Base-by-base conservation (phyloP, 2,329 filamentous ascomycete species). In the Talaromyces sp. region DNA sequence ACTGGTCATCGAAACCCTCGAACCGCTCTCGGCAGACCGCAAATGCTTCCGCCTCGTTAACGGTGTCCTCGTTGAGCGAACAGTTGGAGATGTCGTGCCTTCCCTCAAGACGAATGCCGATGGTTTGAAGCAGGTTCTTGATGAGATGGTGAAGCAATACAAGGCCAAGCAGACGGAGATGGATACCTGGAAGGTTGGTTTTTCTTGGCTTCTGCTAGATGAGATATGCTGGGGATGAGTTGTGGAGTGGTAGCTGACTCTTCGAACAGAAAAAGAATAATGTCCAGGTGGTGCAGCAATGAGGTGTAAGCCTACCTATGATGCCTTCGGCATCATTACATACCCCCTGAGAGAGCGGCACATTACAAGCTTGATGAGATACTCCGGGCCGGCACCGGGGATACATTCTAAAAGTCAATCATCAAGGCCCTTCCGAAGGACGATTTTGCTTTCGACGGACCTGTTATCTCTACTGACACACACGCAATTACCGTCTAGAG, bases 11-110 rank as follows among this genome's bases (percentile, higher is more conserved):
- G 94, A 98, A 75, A 98, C 94, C 3, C 82, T 99, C 68, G 86
- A 90, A 66, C 93, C 93, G 54, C 86, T 98, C 27, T 85, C 91
- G 0, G 86, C 84, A 69, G 90, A 96, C 70, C 91, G 95, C 73
- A 99, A 97, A 82, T 98, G 94, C 81, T 99, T 98, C 81, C 93
- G 95, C 72, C 92, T 99, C 87, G 96, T 99, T 78, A 98, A 99
- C 78, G 95, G 95, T 54, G 93, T 98, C 27, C 83, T 99, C 66
- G 92, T 97, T 62, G 95, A 99, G 82, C 87, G 93, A 71, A 98
- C 94, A 16, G 92, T 99, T 70, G 86, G 92, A 78, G 95, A 98
- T 78, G 92, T 99, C 13, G 84, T 96, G 63, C 95, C 95, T 6
- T 91, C 92, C 31, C 84, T 99, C 67, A 90, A 92, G 81, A 98